Percentiles rank a stretch among this genome's conserved stretches.
Evolutionary conservation across 192 early-diverging fungal genomes (phyloP).

Genomic region (Backusella mclennaniae): DNA sequence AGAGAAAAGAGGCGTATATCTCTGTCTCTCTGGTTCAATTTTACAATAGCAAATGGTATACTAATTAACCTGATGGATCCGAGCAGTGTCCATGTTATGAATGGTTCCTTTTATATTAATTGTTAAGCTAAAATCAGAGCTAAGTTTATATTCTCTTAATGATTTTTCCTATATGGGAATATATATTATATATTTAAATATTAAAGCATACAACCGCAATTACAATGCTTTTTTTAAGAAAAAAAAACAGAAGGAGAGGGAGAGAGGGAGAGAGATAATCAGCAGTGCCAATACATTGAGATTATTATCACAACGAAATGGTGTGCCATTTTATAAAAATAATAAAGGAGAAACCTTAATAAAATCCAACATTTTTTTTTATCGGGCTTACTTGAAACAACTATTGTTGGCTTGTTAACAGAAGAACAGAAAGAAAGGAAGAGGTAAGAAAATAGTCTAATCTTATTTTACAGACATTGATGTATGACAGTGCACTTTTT

Average conservation of each 20-base stretch:
- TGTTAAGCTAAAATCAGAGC: neutral
- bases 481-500: neutral
- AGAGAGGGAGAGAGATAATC: too few species aligned
- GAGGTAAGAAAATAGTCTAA: neutral
- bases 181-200: neutral
- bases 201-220: neutral
- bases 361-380: neutral
- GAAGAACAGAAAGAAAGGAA: neutral
- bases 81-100: neutral
- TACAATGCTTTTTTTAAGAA: neutral
- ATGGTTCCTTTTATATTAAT: neutral
- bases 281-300: too few species aligned
- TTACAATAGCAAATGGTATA: neutral
- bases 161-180: neutral
- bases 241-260: too few species aligned
- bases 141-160: neutral
- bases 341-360: neutral
- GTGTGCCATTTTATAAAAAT: neutral
- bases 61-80: neutral
- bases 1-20: too few species aligned
- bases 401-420: neutral
- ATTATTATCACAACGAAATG: too few species aligned
- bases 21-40: neutral
- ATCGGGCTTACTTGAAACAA: neutral
- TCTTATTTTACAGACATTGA: neutral